phyloP scores from a whole-genome alignment of 139 green algal genomes.

The Yamagishiella unicocca region DNA sequence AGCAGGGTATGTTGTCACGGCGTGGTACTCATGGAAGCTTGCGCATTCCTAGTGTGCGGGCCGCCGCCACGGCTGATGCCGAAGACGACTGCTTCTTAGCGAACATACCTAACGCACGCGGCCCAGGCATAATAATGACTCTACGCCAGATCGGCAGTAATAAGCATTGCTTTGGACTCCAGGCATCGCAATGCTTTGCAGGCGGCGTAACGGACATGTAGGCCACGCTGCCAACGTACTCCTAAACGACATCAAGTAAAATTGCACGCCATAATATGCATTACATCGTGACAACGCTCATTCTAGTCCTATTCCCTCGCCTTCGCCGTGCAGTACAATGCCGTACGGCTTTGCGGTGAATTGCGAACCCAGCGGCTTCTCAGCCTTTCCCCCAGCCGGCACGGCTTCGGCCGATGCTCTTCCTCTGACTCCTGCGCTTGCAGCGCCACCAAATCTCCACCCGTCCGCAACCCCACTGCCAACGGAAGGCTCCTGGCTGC shows the following conservation, averaged over 20 bases:
- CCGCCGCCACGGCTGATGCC: no score
- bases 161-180: background rate
- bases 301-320: background rate
- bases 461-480: no score
- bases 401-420: background rate
- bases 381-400: background rate
- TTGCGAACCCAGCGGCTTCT: background rate
- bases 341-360: background rate
- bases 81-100: no score
- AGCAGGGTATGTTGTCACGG: background rate
- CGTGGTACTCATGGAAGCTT: no score
- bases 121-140: no score
- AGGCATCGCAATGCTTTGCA: no score
- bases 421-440: background rate
- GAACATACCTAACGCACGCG: no score
- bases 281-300: background rate
- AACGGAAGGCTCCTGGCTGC: no score
- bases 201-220: background rate
- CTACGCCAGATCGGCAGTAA: no score
- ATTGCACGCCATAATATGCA: background rate
- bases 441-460: background rate
- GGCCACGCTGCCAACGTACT: background rate
- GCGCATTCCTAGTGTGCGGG: no score
- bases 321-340: slow-evolving; percentile 14
- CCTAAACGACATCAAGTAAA: background rate